Evolutionary conservation across 2,329 filamentous ascomycete species (phyloP), one percentile per base, ranked within the genome.

Genomic region (Parascedosporium putredinis): DNA sequence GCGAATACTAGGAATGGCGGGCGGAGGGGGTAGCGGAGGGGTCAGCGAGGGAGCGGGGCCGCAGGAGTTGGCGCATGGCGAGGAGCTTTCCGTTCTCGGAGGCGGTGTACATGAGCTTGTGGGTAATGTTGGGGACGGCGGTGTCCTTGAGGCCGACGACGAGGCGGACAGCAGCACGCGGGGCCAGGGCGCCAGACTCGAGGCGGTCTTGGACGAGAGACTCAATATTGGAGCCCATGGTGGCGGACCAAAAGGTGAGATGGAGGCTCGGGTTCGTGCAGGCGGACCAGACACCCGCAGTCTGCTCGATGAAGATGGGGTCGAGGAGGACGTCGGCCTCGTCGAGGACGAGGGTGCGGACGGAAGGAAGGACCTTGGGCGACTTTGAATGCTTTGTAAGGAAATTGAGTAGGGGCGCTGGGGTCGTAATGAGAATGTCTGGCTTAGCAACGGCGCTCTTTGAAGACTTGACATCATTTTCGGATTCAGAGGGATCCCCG

Each of bases 141-240:
- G 89, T 90, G 66, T 98, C 93, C 68, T 97, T 97, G 45, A 98
- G 72, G 4, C 93, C 93, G n/a, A 97, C 88, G 5, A 98, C 88
- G 5, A 97, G 75, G 42, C 93, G 84, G n/a, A n/a, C n/a, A n/a
- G n/a, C n/a, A n/a, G n/a, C 55, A 97, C 65, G 2, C 96, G 72
- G 20, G 74, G 81, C 53, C 68, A 72, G 24, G 47, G 65, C 74
- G 31, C 82, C 75, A 7, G 73, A 67, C 34, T 73, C 68, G 47
- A 93, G 76, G 12, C 83, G 84, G n/a, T 79, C 77, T 5, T 77
- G 77, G 44, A 88, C 78, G 6, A 96, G 72, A 18, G 82, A 74
- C 68, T 98, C 93, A 38, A 97, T 86, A 57, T 84, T 93, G 14
- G 91, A 95, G 3, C 87, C 88, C 83, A 98, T 96, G 0, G 93